phyloP scores from a whole-genome alignment of 208 protist species.

The Porcisia hertigi region DNA sequence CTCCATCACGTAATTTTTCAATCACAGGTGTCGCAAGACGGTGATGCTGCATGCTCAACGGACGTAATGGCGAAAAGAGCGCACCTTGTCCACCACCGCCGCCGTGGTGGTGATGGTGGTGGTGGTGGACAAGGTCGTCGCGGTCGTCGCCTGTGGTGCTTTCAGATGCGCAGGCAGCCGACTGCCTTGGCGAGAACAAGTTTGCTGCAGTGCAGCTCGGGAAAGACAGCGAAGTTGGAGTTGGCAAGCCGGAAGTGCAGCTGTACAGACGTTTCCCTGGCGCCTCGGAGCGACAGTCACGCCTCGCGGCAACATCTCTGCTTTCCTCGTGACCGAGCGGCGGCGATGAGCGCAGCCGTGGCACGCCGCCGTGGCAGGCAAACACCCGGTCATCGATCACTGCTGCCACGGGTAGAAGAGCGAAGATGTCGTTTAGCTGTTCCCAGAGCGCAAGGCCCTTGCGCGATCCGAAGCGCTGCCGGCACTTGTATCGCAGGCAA shows the following conservation, averaged over 20 bases:
- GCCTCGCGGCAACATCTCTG: not conserved
- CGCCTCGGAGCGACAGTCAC: not conserved
- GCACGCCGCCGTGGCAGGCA: slow-evolving; percentile 89
- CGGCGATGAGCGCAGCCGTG: slow-evolving; percentile 35
- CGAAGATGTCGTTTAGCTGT: slow-evolving; percentile 73
- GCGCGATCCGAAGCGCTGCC: slow-evolving; percentile 56
- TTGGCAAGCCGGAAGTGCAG: slow-evolving; percentile 5
- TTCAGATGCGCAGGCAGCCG: not conserved
- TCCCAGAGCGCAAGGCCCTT: slow-evolving; percentile 68
- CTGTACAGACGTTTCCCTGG: not conserved
- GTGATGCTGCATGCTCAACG: not conserved
- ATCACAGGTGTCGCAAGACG: not conserved
- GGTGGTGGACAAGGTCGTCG: no score
- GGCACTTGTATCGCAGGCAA: slow-evolving; percentile 67
- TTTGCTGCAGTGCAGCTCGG: not conserved
- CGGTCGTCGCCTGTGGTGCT: not conserved
- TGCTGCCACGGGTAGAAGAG: slow-evolving; percentile 72
- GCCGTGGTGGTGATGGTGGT: not conserved
- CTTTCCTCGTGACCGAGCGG: not conserved
- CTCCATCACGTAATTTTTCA: not conserved
- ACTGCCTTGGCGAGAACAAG: not conserved
- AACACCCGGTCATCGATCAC: slow-evolving; percentile 87
- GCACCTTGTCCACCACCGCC: not conserved
- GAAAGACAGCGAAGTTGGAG: not conserved
- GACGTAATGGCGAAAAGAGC: not conserved